Evolutionary conservation across 2,329 filamentous ascomycete genomes (phyloP).

Genomic region (Fusarium beomiforme): DNA sequence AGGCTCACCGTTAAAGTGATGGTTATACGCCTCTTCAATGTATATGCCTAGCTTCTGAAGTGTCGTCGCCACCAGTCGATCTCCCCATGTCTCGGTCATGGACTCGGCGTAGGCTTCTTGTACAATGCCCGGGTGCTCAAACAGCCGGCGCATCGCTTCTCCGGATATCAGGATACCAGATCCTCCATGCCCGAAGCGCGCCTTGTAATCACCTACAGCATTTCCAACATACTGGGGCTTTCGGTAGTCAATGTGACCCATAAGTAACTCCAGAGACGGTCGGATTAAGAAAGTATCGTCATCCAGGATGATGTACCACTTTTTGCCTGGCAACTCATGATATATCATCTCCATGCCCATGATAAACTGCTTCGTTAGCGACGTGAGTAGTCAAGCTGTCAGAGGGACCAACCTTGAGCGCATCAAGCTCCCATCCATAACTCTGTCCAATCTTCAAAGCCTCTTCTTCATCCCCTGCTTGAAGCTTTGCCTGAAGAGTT

Average conservation of each 20-base stretch:
- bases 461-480: slow-evolving; percentile 49
- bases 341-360: slow-evolving; percentile 64
- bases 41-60: slow-evolving; percentile 64
- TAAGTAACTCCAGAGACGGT: slow-evolving; percentile 58
- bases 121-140: slow-evolving; percentile 55
- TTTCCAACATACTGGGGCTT: slow-evolving; percentile 64
- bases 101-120: slow-evolving; percentile 58
- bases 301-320: slow-evolving; percentile 68
- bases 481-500: slow-evolving; percentile 51
- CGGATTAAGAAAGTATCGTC: slow-evolving; percentile 67
- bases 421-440: slow-evolving; percentile 61
- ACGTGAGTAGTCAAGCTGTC: neutral
- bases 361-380: slow-evolving; percentile 56
- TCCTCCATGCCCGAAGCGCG: slow-evolving; percentile 66
- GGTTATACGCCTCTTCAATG: slow-evolving; percentile 63
- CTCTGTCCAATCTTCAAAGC: slow-evolving; percentile 51
- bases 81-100: slow-evolving; percentile 63
- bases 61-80: slow-evolving; percentile 63
- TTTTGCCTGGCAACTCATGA: slow-evolving; percentile 61
- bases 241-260: slow-evolving; percentile 59
- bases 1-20: slow-evolving; percentile 65
- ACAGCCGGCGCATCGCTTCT: slow-evolving; percentile 59
- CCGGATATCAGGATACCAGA: slow-evolving; percentile 64
- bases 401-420: slow-evolving; percentile 55
- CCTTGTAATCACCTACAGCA: slow-evolving; percentile 65